Evolutionary conservation across 1,139 yeast species (phyloP).

Genomic region (Kurtzmaniella quercitrusa): DNA sequence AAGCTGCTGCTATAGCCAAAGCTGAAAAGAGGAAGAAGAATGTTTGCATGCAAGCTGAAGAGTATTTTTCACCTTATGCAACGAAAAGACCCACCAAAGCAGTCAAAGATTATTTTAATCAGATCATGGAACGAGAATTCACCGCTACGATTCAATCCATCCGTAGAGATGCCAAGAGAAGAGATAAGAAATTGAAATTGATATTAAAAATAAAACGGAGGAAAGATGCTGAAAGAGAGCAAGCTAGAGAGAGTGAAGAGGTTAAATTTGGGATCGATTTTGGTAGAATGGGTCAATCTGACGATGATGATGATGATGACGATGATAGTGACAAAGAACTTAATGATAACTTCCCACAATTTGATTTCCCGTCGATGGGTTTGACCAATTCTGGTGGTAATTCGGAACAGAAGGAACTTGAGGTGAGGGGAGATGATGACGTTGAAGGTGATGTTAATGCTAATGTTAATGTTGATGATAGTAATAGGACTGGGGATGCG

Average conservation of each 20-base stretch:
- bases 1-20: conserved; percentile 17
- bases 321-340: conserved; percentile 9
- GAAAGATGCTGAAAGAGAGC: conserved; percentile 17
- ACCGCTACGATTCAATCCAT: conserved; percentile 32
- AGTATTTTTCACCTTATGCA: conserved; percentile 37
- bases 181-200: conserved; percentile 18
- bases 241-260: conserved; percentile 16
- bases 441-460: not conserved
- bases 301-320: conserved; percentile 18
- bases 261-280: conserved; percentile 32
- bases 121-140: conserved; percentile 30
- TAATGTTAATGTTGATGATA: not conserved
- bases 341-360: conserved; percentile 9
- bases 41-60: conserved; percentile 43
- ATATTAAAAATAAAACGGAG: conserved; percentile 19
- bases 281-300: conserved; percentile 12
- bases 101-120: conserved; percentile 20
- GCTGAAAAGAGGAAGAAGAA: conserved; percentile 26
- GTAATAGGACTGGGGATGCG: conserved; percentile 4
- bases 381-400: not conserved
- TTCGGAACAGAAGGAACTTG: conserved; percentile 1
- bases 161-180: conserved; percentile 28
- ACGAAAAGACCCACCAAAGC: conserved; percentile 20
- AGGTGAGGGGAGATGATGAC: not conserved
- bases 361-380: conserved; percentile 6